phyloP scores from a whole-genome alignment of 2,329 filamentous ascomycete genomes.

The Xylaria hypoxylon region DNA sequence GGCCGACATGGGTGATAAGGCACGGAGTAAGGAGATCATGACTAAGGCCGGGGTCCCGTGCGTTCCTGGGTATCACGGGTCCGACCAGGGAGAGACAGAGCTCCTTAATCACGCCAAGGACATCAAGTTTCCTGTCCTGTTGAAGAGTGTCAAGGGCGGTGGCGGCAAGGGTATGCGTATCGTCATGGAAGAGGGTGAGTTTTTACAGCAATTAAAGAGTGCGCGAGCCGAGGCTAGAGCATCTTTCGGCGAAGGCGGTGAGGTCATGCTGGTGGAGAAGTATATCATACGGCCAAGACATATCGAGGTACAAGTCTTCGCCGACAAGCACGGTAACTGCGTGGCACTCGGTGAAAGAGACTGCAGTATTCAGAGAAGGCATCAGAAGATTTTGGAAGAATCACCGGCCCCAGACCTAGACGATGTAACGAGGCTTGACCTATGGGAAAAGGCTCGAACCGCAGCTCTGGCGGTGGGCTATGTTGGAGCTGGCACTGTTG shows the following conservation, averaged over 20 bases:
- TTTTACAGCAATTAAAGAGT: slow-evolving; percentile 75
- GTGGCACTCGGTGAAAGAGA: slow-evolving; percentile 89
- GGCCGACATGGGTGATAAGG: slow-evolving; percentile 75
- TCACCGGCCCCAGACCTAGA: slow-evolving; percentile 80
- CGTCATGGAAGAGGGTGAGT: slow-evolving; percentile 75
- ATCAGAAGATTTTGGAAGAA: slow-evolving; percentile 93
- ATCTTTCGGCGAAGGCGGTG: slow-evolving; percentile 82
- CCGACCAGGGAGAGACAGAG: slow-evolving; percentile 76
- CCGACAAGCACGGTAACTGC: slow-evolving; percentile 81
- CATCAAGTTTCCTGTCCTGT: slow-evolving; percentile 75
- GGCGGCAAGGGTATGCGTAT: slow-evolving; percentile 89
- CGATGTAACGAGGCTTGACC: slow-evolving; percentile 67
- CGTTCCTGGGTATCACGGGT: slow-evolving; percentile 94
- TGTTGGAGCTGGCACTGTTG: slow-evolving; percentile 88
- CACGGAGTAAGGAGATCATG: slow-evolving; percentile 94
- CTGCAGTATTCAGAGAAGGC: slow-evolving; percentile 85
- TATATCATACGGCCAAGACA: slow-evolving; percentile 84
- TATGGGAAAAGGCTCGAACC: slow-evolving; percentile 75
- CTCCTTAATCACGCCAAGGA: slow-evolving; percentile 77
- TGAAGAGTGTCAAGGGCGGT: slow-evolving; percentile 84
- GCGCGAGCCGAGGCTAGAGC: slow-evolving; percentile 81
- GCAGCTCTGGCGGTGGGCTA: slow-evolving; percentile 83
- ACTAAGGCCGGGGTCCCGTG: slow-evolving; percentile 92
- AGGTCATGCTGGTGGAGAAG: slow-evolving; percentile 86
- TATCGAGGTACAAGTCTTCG: slow-evolving; percentile 92